Evolutionary conservation across 768 basidiomycete species (phyloP).

Genomic region (Fibroporia radiculosa): DNA sequence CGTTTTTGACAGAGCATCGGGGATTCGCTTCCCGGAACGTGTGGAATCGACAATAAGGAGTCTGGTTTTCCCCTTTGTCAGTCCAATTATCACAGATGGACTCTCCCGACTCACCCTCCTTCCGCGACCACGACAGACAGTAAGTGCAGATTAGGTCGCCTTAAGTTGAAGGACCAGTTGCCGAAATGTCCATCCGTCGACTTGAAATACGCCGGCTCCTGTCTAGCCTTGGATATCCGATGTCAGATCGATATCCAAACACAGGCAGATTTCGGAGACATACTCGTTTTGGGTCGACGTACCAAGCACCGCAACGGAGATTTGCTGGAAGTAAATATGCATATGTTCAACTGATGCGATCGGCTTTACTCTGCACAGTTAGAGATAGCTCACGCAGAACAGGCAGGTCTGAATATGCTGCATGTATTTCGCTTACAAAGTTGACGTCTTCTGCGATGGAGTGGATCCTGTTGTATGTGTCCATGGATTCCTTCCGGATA

Average conservation of each 20-base stretch:
- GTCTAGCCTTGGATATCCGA: constrained; percentile 15
- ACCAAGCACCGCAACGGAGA: constrained; percentile 92
- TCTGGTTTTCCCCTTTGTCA: constrained; percentile 28
- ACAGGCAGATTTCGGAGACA: constrained; percentile 13
- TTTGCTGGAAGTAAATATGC: constrained; percentile 81
- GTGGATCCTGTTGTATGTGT: constrained; percentile 82
- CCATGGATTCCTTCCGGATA: constrained; percentile 61
- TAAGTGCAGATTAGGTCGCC: constrained; percentile 79
- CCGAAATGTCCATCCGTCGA: constrained; percentile 84
- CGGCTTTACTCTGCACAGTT: no score
- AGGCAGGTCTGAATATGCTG: constrained; percentile 41
- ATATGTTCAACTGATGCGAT: no score
- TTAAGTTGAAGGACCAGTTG: constrained; percentile 80
- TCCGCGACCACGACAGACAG: constrained; percentile 46
- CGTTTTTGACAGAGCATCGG: constrained; percentile 81
- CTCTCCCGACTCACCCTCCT: constrained; percentile 47
- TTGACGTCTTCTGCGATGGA: constrained; percentile 72
- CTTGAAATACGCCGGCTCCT: constrained; percentile 73
- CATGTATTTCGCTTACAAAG: constrained; percentile 55
- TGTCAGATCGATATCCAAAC: constrained; percentile 13
- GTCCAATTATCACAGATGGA: neutral
- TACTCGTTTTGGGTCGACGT: constrained; percentile 65
- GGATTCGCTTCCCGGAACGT: constrained; percentile 85
- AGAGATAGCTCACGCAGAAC: constrained; percentile 38
- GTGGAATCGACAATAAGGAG: constrained; percentile 90